Conservation (phyloP, 75 land plant species). For the Selaginella tamariscina region DNA sequence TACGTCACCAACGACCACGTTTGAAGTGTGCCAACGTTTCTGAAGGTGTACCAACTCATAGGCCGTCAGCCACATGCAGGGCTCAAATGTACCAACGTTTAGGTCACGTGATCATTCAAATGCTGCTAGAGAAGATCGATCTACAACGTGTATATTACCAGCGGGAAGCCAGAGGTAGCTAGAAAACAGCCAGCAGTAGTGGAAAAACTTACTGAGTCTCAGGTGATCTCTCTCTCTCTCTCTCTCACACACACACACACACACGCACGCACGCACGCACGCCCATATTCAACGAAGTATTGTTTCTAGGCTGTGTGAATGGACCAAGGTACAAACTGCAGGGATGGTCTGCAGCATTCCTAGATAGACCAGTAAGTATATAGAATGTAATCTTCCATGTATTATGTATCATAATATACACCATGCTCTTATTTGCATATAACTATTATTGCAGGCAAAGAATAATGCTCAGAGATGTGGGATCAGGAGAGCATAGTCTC, state of each 20-base stretch:
- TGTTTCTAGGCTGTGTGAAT: background rate
- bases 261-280: too few species aligned
- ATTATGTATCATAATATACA: too few species aligned
- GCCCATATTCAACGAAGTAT: too few species aligned
- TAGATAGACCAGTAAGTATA: background rate
- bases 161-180: background rate
- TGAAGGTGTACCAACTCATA: background rate
- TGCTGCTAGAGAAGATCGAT: background rate
- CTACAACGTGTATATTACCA: background rate
- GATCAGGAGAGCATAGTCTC: too few species aligned
- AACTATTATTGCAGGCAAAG: background rate
- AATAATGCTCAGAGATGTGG: too few species aligned
- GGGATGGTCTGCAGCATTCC: background rate
- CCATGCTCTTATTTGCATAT: background rate
- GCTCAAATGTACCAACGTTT: background rate
- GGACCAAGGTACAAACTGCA: background rate
- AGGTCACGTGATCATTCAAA: background rate
- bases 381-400: background rate
- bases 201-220: background rate
- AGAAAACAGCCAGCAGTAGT: background rate
- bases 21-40: background rate
- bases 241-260: too few species aligned
- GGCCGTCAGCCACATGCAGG: background rate
- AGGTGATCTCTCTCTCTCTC: background rate
- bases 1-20: background rate